Evolutionary conservation across 306 rosid species (phyloP).

Genomic region (Medicago truncatula): MtrunA17r5.0-ANR NC_053049.1:42547501-42548000

Average conservation of each 20-base stretch:
- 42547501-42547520: neutral
- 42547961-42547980: conserved; percentile 44
- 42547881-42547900: conserved; percentile 57
- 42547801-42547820: conserved; percentile 29
- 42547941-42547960: conserved; percentile 53
- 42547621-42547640: neutral
- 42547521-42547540: neutral
- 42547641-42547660: neutral
- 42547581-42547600: neutral
- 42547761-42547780: conserved; percentile 84
- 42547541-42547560: neutral
- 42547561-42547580: neutral
- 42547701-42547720: conserved; percentile 92
- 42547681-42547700: conserved; percentile 99
- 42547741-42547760: conserved; percentile 86
- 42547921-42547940: conserved; percentile 41
- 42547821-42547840: conserved; percentile 36
- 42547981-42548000: conserved; percentile 4
- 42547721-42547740: conserved; percentile 73
- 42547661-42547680: conserved; percentile 55
- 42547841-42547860: neutral
- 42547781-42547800: conserved; percentile 36
- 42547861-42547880: conserved; percentile 51
- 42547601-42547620: neutral
- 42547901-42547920: conserved; percentile 43